These are phyloP conservation scores for Byssochlamys sp. DNA, from an alignment of 2,329 filamentous ascomycete genomes.

Conservation along the genomic window DNA sequence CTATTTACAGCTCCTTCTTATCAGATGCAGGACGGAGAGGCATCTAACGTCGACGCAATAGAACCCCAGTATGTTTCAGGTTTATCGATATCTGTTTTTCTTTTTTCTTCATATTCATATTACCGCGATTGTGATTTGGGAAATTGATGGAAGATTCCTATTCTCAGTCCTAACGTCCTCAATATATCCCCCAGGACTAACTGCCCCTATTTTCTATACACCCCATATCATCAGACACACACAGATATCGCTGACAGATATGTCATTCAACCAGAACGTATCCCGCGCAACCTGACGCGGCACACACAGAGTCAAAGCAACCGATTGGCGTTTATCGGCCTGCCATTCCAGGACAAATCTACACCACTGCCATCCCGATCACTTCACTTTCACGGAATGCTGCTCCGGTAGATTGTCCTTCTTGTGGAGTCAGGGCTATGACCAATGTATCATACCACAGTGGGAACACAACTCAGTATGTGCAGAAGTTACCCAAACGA, in stretches of 20 bases:
- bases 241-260: neutral
- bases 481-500: constrained; percentile 1
- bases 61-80: neutral
- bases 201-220: neutral
- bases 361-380: neutral
- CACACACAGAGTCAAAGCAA: neutral
- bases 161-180: no score
- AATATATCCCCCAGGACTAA: neutral
- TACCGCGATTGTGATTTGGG: no score
- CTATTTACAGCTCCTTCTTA: neutral
- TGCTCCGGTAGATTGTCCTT: constrained; percentile 40
- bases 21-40: neutral
- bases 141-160: no score
- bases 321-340: neutral
- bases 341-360: neutral
- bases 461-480: constrained; percentile 36
- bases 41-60: neutral
- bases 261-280: neutral
- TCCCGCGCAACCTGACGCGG: neutral
- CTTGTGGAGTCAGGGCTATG: constrained; percentile 34
- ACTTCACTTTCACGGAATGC: constrained; percentile 12
- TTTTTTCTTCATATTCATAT: no score
- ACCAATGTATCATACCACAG: constrained; percentile 25
- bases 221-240: neutral
- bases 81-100: neutral